These are phyloP conservation scores for Leersia perrieri DNA, from an alignment of 176 grass and related monocot species.

Conservation along the genomic window DNA sequence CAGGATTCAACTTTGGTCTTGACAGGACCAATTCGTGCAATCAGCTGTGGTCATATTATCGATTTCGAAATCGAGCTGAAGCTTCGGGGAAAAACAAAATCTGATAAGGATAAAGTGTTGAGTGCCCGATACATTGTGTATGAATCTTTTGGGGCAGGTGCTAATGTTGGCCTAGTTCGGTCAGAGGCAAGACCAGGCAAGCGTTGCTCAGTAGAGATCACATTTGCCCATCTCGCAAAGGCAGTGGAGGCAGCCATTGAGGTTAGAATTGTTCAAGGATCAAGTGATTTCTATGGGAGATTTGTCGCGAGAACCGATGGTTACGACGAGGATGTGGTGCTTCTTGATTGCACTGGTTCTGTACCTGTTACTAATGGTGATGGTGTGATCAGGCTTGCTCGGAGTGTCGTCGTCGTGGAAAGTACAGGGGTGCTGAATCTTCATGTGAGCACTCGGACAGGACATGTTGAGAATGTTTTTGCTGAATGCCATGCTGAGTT, in stretches of 20 bases:
- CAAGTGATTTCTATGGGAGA: background rate
- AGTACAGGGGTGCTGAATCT: background rate
- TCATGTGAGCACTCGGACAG: background rate
- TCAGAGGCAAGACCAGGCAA: background rate
- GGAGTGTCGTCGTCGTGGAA: background rate
- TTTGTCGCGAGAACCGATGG: background rate
- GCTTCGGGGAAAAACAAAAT: background rate
- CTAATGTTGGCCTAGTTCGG: background rate
- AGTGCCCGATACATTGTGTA: background rate
- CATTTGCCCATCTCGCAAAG: background rate
- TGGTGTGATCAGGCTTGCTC: background rate
- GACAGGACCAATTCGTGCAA: no score
- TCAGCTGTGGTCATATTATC: no score
- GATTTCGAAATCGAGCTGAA: no score
- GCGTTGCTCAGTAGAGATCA: background rate
- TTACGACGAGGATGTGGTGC: background rate
- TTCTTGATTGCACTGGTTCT: background rate
- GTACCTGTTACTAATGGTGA: background rate
- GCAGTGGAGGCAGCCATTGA: background rate
- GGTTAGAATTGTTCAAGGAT: background rate
- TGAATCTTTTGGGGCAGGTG: no score
- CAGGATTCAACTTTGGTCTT: no score
- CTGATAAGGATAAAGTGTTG: background rate
- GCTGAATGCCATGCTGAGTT: background rate
- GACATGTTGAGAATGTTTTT: background rate